Base-by-base conservation (phyloP, 768 basidiomycete genomes). In the Tricholoma saponaceum region DNA sequence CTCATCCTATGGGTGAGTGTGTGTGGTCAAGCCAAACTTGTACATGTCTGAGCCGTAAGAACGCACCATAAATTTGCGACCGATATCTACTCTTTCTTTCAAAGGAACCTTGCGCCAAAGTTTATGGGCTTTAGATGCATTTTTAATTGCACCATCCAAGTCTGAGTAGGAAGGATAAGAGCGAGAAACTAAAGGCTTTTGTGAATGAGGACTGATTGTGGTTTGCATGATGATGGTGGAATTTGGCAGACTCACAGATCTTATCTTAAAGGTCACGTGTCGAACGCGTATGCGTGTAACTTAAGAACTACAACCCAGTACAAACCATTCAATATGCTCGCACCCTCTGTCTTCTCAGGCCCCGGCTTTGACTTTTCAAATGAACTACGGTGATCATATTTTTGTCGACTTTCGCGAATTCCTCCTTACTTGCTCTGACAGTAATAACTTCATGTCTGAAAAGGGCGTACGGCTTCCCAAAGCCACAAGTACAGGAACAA, bases 401-500 rank as follows among this genome's bases (percentile, higher is more conserved):
- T n/a, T 51, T 23, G 30, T 14, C 1, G 16, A 33, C 9, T 50
- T 5, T 18, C 16, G 28, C 16, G 16, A 28, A 50, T 30, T 18
- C 8, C 50, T 6, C 18, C 20, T 26, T 46, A 55, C 5, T 12
- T 30, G 16, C n/a, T 39, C 18, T 22, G 22, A n/a, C 53, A 92
- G 92, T 58, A 94, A 94, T 68, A 79, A 80, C 63, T 92, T 88
- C 69, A 72, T 94, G 58, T 70, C 76, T 10, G 79, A 82, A 50
- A 89, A 86, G 64, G 92, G 92, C 33, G 66, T 91, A 18, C 84
- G 82, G 13, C 70, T 88, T 43, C 92, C 92, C 52, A 92, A 87
- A 69, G 92, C 91, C 3, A 93, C 92, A 13, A 92, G 91, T 74
- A 94, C 92, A 0, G 95, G 95, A 64, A 99, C 96, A 4, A 99